These are phyloP conservation scores for Tetragonia tetragonoides DNA, from an alignment of 148 eudicot species.

Conservation along the genomic window DNA sequence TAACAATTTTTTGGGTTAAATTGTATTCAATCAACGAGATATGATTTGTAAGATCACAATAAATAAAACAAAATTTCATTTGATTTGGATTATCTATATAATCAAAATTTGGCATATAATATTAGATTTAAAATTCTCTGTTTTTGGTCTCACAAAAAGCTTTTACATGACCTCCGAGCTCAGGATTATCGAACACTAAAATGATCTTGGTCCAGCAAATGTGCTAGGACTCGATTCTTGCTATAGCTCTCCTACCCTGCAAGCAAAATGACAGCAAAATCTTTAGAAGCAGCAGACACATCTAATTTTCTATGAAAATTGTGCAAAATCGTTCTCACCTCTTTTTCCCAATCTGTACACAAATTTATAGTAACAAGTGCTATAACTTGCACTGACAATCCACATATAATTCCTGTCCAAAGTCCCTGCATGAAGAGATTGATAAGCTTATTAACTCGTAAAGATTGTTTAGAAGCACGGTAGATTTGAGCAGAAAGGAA, in stretches of 20 bases:
- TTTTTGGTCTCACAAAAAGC: not conserved
- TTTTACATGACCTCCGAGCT: not conserved
- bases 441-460: not conserved
- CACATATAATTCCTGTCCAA: conserved; percentile 68
- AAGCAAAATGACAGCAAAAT: not conserved
- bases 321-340: conserved; percentile 28
- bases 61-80: no score
- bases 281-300: not conserved
- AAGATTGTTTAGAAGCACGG: no score
- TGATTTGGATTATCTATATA: no score
- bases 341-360: conserved; percentile 53
- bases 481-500: no score
- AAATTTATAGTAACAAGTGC: conserved; percentile 48
- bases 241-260: conserved; percentile 8
- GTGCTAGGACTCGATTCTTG: conserved; percentile 4
- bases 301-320: not conserved
- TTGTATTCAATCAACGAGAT: no score
- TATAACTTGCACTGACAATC: conserved; percentile 45
- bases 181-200: not conserved
- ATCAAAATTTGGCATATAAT: no score
- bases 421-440: conserved; percentile 44
- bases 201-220: not conserved
- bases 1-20: no score
- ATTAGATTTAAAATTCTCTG: no score
- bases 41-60: no score